A percentile compares a stretch with the other conserved stretches of the same genome.
Conservation (phyloP, 192 early-diverging fungal genomes). For the Coemansia sp. region DNA sequence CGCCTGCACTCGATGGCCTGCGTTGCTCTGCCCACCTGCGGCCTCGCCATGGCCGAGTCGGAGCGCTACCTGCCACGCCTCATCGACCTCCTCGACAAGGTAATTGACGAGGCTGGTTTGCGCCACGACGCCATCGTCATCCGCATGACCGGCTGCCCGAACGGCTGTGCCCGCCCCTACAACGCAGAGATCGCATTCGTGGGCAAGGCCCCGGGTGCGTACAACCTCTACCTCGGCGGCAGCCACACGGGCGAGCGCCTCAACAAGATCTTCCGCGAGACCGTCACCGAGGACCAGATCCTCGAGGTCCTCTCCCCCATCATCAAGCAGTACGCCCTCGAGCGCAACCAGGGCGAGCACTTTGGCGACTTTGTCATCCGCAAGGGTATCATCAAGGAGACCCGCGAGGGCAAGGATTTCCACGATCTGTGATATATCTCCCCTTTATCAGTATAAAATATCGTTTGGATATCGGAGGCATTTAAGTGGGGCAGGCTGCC, state of each 20-base stretch:
- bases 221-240: constrained; percentile 94
- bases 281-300: constrained; percentile 84
- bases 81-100: constrained; percentile 69
- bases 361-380: constrained; percentile 97
- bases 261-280: constrained; percentile 89
- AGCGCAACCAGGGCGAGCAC: constrained; percentile 65
- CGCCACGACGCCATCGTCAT: constrained; percentile 86
- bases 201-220: constrained; percentile 90
- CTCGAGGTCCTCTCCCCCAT: constrained; percentile 68
- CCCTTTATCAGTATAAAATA: not conserved
- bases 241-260: constrained; percentile 78
- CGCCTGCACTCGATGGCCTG: constrained; percentile 92
- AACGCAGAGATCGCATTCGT: constrained; percentile 93
- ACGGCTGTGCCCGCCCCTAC: constrained; percentile 92
- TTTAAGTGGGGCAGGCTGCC: no score
- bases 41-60: constrained; percentile 93
- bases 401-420: constrained; percentile 70
- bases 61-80: constrained; percentile 90
- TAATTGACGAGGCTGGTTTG: constrained; percentile 76
- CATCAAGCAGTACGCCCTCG: constrained; percentile 71
- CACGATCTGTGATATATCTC: constrained; percentile 51
- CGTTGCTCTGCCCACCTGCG: constrained; percentile 93
- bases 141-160: constrained; percentile 98
- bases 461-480: not conserved
- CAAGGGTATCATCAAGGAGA: constrained; percentile 75